Conservation (phyloP, 352 stramenopile species). For the Phytopythium aichiense region DNA sequence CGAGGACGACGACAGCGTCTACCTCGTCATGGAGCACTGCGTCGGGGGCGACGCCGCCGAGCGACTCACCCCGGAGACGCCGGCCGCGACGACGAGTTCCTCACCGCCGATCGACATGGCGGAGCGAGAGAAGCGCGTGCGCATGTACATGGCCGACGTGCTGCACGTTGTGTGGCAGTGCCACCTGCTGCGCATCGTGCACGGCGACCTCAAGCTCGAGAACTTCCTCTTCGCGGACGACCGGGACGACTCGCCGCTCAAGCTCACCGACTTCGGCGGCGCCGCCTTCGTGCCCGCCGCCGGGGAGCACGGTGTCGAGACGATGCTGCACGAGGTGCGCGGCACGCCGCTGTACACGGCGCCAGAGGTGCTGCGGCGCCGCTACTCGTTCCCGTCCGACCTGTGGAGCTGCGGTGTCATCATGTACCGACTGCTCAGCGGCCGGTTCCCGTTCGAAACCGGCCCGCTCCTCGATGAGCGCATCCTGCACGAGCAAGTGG, state of each 20-base stretch:
- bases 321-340: constrained; percentile 38
- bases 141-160: constrained; percentile 72
- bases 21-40: constrained; percentile 79
- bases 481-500: constrained; percentile 55
- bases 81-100: not conserved
- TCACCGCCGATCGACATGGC: not conserved
- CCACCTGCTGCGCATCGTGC: constrained; percentile 66
- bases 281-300: constrained; percentile 37
- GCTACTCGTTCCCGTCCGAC: constrained; percentile 69
- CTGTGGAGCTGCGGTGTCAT: constrained; percentile 81
- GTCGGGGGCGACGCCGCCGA: constrained; percentile 54
- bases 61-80: constrained; percentile 22
- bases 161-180: constrained; percentile 80
- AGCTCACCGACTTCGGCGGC: constrained; percentile 77
- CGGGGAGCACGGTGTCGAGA: constrained; percentile 17
- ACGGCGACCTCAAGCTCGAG: constrained; percentile 76
- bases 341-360: constrained; percentile 75
- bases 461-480: constrained; percentile 56
- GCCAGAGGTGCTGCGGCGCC: constrained; percentile 53
- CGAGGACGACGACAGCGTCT: constrained; percentile 68
- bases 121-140: constrained; percentile 35
- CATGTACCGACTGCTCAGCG: constrained; percentile 61
- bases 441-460: constrained; percentile 60
- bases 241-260: constrained; percentile 56
- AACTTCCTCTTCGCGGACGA: constrained; percentile 76